A percentile compares a stretch with the other conserved stretches of the same genome.
Conservation (phyloP, 2,329 filamentous ascomycete species). For the Epichloe festucae region DNA sequence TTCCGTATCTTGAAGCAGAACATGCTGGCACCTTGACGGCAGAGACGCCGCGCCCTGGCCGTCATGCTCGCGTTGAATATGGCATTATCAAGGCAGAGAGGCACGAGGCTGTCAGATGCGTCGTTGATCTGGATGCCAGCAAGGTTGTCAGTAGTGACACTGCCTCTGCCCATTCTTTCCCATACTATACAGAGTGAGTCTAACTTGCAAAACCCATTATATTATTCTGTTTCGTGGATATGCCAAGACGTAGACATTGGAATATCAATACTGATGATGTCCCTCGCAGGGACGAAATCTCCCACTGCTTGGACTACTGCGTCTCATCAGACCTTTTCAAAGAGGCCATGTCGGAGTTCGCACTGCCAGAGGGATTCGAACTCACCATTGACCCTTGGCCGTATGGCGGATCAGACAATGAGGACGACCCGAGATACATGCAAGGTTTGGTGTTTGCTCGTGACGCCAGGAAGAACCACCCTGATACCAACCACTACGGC, state of each 20-base stretch:
- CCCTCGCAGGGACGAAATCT: constrained; percentile 23
- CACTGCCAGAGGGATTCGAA: constrained; percentile 29
- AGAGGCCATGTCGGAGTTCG: constrained; percentile 32
- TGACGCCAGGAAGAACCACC: constrained; percentile 28
- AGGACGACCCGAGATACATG: constrained; percentile 31
- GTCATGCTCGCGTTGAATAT: constrained; percentile 33
- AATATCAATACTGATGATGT: not conserved
- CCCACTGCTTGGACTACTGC: constrained; percentile 26
- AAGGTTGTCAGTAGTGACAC: constrained; percentile 15
- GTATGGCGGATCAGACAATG: constrained; percentile 36
- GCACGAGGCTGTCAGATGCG: constrained; percentile 22
- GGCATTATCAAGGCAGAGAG: constrained; percentile 23
- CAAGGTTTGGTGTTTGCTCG: constrained; percentile 38
- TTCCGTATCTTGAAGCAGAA: constrained; percentile 50
- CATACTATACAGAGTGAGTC: constrained; percentile 17
- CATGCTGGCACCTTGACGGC: constrained; percentile 35
- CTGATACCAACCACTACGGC: constrained; percentile 49
- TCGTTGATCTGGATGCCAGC: constrained; percentile 24
- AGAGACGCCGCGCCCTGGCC: constrained; percentile 28
- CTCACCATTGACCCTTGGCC: constrained; percentile 50
- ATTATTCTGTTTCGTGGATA: too few relatives aligned
- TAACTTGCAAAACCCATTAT: not conserved
- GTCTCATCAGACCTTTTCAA: constrained; percentile 31
- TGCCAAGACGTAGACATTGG: not conserved
- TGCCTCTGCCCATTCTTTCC: constrained; percentile 19